Evolutionary conservation across 768 basidiomycete species (phyloP).

Genomic region (Collybiopsis luxurians): DNA sequence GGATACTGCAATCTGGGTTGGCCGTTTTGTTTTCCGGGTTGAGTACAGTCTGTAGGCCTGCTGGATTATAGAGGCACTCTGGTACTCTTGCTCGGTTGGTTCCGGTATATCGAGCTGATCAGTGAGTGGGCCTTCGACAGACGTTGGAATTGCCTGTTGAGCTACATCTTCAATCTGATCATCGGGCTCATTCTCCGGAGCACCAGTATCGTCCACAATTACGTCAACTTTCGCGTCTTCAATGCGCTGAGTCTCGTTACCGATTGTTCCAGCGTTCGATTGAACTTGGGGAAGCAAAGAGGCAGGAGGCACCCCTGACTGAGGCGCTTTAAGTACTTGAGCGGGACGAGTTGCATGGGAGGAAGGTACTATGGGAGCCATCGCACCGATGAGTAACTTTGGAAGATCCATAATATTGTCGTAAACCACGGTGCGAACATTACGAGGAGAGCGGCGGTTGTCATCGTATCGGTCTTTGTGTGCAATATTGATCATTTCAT

Average conservation of each 20-base stretch:
- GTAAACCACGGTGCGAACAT: conserved; percentile 30
- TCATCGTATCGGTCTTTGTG: conserved; percentile 15
- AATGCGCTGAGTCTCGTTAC: background rate
- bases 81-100: conserved; percentile 24
- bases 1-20: conserved; percentile 10
- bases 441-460: background rate
- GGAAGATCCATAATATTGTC: conserved; percentile 26
- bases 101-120: conserved; percentile 16
- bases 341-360: conserved; percentile 17
- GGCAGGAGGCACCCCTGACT: background rate
- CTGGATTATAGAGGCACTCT: conserved; percentile 22
- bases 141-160: conserved; percentile 4
- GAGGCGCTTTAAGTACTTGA: conserved; percentile 5
- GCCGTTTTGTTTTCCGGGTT: conserved; percentile 9
- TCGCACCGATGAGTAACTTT: conserved; percentile 17
- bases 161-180: conserved; percentile 11
- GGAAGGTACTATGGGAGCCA: conserved; percentile 7
- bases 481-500: conserved; percentile 24
- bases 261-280: background rate
- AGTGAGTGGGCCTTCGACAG: conserved; percentile 7
- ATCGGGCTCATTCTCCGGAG: conserved; percentile 9
- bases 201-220: conserved; percentile 9
- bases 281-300: background rate
- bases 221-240: conserved; percentile 5
- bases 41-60: conserved; percentile 11